These are phyloP conservation scores for Blastobotrys persicus DNA, from an alignment of 1,139 yeast species.

Conservation along the genomic window DNA sequence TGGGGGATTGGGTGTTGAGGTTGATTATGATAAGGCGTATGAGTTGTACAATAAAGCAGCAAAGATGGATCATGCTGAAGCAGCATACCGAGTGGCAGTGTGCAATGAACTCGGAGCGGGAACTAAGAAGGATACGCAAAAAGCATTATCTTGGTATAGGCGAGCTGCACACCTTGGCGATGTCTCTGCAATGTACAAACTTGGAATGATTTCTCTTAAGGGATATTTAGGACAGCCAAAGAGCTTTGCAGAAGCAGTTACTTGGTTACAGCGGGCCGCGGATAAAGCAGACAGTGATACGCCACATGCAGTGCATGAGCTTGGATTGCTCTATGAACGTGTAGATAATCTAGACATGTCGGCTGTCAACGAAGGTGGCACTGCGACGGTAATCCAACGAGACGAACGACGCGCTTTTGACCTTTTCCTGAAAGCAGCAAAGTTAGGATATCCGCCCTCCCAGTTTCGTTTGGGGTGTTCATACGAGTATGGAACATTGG, in stretches of 20 bases:
- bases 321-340: conserved; percentile 72
- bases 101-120: conserved; percentile 70
- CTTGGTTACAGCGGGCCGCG: conserved; percentile 58
- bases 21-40: conserved; percentile 58
- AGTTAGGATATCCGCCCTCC: conserved; percentile 71
- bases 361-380: conserved; percentile 29
- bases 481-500: conserved; percentile 80
- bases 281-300: conserved; percentile 44
- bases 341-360: conserved; percentile 44
- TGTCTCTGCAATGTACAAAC: conserved; percentile 62
- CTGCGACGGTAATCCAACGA: conserved; percentile 29
- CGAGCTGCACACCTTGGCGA: conserved; percentile 58
- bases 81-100: conserved; percentile 65
- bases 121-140: conserved; percentile 42
- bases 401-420: conserved; percentile 62
- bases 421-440: conserved; percentile 74
- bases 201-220: conserved; percentile 59
- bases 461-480: conserved; percentile 84
- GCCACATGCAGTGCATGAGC: conserved; percentile 59
- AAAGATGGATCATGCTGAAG: conserved; percentile 51
- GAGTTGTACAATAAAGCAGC: conserved; percentile 59
- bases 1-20: conserved; percentile 50
- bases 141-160: conserved; percentile 53
- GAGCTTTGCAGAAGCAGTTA: conserved; percentile 49
- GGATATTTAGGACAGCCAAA: conserved; percentile 47